Evolutionary conservation across 2,329 filamentous ascomycete species (phyloP).

Genomic region (Chaetomium globosum): DNA sequence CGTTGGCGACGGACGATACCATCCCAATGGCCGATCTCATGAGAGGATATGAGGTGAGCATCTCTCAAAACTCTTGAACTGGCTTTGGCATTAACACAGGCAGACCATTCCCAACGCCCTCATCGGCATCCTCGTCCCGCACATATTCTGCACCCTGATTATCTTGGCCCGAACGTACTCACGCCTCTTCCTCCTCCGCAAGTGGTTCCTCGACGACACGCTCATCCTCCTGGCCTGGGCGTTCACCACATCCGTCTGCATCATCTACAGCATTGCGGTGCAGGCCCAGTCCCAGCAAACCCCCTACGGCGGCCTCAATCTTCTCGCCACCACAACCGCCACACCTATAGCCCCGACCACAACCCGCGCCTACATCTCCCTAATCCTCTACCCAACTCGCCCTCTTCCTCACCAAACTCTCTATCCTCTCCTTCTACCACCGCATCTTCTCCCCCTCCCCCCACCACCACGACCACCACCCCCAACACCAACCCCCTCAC

Average conservation of each 20-base stretch:
- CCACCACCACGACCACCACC: background rate
- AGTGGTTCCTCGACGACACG: conserved; percentile 43
- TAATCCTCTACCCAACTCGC: conserved; percentile 46
- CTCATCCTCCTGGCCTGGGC: conserved; percentile 41
- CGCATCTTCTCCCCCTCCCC: conserved; percentile 43
- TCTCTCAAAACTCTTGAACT: background rate
- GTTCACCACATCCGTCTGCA: conserved; percentile 41
- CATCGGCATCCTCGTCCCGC: conserved; percentile 42
- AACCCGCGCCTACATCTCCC: conserved; percentile 41
- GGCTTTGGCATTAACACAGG: background rate
- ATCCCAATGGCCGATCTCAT: background rate
- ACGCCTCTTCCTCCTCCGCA: conserved; percentile 39
- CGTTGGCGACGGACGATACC: conserved; percentile 24
- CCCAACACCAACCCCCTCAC: conserved; percentile 23
- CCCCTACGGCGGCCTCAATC: background rate
- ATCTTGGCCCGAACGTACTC: conserved; percentile 39
- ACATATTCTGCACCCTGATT: conserved; percentile 42
- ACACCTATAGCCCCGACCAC: background rate
- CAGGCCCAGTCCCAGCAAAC: background rate
- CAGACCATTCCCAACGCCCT: conserved; percentile 37
- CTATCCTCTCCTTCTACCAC: conserved; percentile 46
- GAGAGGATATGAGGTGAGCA: conserved; percentile 8
- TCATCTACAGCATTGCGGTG: conserved; percentile 36
- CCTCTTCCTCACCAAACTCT: conserved; percentile 46
- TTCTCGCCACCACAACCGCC: background rate